phyloP scores from a whole-genome alignment of 164 flowering plant genomes.

The Sextonia rubra region DNA sequence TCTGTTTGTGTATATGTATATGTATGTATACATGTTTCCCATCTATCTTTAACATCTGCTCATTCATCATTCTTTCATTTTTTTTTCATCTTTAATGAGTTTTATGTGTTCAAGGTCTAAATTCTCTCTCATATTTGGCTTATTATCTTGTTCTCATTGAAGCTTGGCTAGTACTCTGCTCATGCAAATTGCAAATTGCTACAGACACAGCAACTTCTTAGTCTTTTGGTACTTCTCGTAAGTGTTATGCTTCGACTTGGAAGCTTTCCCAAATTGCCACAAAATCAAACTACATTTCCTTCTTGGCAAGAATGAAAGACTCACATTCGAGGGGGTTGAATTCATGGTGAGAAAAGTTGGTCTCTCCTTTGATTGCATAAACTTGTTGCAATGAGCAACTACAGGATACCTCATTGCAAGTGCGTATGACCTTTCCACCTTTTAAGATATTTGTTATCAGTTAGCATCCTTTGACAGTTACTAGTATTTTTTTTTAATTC shows the following conservation, averaged over 20 bases:
- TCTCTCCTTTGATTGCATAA: conserved; percentile 95
- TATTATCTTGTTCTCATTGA: not conserved
- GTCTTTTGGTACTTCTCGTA: conserved; percentile 94
- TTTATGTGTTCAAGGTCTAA: too few relatives aligned
- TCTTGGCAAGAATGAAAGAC: conserved; percentile 77
- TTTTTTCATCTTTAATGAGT: too few relatives aligned
- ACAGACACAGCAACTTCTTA: conserved; percentile 97
- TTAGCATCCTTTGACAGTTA: not conserved
- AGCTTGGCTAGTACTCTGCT: too few relatives aligned
- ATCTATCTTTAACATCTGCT: too few relatives aligned
- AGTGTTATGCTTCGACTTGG: conserved; percentile 83
- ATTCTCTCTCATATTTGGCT: conserved; percentile 3
- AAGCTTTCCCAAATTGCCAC: conserved; percentile 88
- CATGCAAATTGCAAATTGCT: conserved; percentile 1
- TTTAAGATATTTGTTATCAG: not conserved
- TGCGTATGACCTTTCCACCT: conserved; percentile 16
- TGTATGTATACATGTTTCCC: too few relatives aligned
- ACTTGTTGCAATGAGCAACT: conserved; percentile 88
- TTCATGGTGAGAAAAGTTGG: conserved; percentile 96
- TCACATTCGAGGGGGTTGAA: conserved; percentile 91
- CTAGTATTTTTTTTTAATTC: too few relatives aligned
- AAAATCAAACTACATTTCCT: conserved; percentile 97
- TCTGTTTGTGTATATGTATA: too few relatives aligned
- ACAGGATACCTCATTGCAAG: conserved; percentile 98
- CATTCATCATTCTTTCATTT: too few relatives aligned